These are phyloP conservation scores for Limnomonas spitsbergensis DNA, from an alignment of 139 green algal species.

Conservation along the genomic window DNA sequence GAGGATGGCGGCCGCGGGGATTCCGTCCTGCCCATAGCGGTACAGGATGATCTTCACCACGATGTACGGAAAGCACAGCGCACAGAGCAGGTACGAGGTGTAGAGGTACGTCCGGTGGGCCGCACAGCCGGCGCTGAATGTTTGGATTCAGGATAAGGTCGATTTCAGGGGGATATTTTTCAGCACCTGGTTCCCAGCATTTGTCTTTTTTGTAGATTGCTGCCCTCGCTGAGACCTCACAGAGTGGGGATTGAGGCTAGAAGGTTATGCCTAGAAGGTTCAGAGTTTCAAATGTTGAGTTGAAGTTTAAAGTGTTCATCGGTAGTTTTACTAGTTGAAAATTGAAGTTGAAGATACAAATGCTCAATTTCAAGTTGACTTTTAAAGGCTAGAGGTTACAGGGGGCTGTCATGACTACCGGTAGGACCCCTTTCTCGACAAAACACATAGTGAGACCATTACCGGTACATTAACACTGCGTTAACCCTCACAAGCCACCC, in stretches of 20 bases:
- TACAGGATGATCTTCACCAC: conserved; percentile 48
- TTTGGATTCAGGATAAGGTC: neutral
- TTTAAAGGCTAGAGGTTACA: no score
- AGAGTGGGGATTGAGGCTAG: neutral
- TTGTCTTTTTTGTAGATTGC: neutral
- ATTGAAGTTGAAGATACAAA: no score
- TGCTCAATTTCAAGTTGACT: no score
- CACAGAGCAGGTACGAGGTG: conserved; percentile 43
- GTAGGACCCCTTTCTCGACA: no score
- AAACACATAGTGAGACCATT: no score
- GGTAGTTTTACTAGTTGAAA: no score
- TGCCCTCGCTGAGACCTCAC: neutral
- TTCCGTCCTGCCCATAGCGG: conserved; percentile 10
- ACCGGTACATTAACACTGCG: no score
- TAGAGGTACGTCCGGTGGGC: conserved; percentile 47
- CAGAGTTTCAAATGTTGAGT: no score
- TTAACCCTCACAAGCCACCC: no score
- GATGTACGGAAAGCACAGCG: conserved; percentile 38
- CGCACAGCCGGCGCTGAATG: neutral
- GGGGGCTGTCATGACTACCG: no score
- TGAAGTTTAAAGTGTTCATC: no score
- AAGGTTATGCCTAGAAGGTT: neutral
- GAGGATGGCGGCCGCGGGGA: conserved; percentile 39
- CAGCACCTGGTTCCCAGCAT: neutral
- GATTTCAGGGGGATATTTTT: neutral